Evolutionary conservation across 164 flowering plant genomes (phyloP).

Genomic region (Macadamia integrifolia): DNA sequence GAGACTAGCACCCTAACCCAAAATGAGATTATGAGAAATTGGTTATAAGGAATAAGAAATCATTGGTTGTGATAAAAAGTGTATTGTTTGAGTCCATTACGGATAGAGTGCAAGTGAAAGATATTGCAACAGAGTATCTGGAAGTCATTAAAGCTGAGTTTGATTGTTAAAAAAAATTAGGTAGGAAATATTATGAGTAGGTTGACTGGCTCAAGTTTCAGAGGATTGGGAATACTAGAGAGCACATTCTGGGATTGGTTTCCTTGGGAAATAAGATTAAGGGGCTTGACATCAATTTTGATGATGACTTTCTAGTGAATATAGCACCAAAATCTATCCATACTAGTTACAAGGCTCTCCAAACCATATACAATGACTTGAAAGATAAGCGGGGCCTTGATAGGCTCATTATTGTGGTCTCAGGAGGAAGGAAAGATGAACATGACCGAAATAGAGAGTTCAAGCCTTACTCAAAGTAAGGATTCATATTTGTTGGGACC

Average conservation of each 20-base stretch:
- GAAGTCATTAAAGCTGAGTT: too few species aligned
- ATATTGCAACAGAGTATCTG: too few species aligned
- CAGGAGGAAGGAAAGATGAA: slow-evolving; percentile 2
- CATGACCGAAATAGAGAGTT: neutral
- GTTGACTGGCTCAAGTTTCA: neutral
- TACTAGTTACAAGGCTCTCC: neutral
- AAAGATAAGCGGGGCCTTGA: slow-evolving; percentile 3
- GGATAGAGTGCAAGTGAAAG: too few species aligned
- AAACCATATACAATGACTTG: neutral
- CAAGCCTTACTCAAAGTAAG: neutral
- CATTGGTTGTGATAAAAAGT: too few species aligned
- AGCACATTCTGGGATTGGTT: slow-evolving; percentile 10
- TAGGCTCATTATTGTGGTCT: neutral
- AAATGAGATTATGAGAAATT: too few species aligned
- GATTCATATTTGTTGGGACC: neutral
- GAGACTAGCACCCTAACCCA: too few species aligned
- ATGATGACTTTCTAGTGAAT: slow-evolving; percentile 4
- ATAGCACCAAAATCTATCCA: slow-evolving; percentile 1
- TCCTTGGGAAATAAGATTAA: slow-evolving; percentile 2
- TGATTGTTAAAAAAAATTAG: too few species aligned
- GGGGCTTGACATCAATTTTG: neutral
- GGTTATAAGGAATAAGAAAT: too few species aligned
- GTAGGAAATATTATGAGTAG: too few species aligned
- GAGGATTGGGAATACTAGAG: slow-evolving; percentile 9
- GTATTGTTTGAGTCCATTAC: too few species aligned